Evolutionary conservation across 768 basidiomycete genomes (phyloP), one percentile per base, ranked within the genome.

Genomic region (Jaapia argillacea): DNA sequence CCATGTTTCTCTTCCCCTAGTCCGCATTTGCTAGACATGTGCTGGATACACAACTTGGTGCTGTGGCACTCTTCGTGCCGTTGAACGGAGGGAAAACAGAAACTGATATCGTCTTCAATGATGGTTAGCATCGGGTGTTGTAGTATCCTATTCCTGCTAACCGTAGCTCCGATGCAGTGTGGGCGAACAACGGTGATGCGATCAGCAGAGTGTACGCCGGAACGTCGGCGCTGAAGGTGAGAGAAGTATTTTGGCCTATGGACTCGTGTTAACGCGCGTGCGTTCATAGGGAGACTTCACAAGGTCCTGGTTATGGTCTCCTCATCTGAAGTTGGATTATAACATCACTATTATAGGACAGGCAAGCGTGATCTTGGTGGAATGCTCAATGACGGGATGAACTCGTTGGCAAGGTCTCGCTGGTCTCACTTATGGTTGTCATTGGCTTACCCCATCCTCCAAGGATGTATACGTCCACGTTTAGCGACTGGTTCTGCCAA

Each of bases 111-210:
- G 73, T 78, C 14, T 88, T 93, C 58, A 93, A 89, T 49, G 78
- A 87, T 57, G 77, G 86, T 86, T 41, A 33, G 60, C 22, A 22
- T 20, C 6, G 36, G 25, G 35, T 23, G 5, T 12, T 10, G 27
- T 21, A 23, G 25, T 36, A 2, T 31, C 13, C 24, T 12, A 12
- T 24, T 43, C 24, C n/a, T 24, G 14, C 25, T 50, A 33, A 46
- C 42, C 14, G 21, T 46, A 28, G 36, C 20, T n/a, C n/a, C n/a
- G n/a, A n/a, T n/a, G n/a, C 47, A 87, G 87, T 90, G 14, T 99
- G 96, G 96, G 96, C 96, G 2, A 96, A 98, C 56, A 98, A 98
- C 51, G 96, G 96, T 0, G 96, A 99, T 58, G 85, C 89, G 4
- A 87, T 96, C 46, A 92, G 87, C 58, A 74, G 85, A 43, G 83